These are phyloP conservation scores for Chaetomium olivaceum DNA, from an alignment of 2,329 filamentous ascomycete genomes.

Conservation along the genomic window DNA sequence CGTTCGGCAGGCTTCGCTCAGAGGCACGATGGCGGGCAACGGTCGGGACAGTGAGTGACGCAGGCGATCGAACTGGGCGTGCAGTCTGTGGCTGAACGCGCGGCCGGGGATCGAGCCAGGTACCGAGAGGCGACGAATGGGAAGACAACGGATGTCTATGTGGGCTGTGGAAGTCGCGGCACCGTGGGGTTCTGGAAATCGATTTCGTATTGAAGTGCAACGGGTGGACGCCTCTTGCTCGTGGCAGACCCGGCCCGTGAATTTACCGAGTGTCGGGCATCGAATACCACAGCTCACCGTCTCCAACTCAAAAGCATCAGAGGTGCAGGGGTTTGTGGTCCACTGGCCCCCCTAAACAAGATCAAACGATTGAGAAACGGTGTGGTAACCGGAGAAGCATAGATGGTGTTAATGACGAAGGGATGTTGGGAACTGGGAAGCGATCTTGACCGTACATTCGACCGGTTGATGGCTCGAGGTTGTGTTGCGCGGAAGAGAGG, in stretches of 20 bases:
- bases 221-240: conserved; percentile 12
- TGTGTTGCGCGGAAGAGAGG: conserved; percentile 10
- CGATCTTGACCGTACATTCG: neutral
- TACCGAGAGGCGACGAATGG: conserved; percentile 11
- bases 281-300: conserved; percentile 15
- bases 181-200: conserved; percentile 5
- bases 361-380: conserved; percentile 11
- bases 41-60: conserved; percentile 17
- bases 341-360: conserved; percentile 5
- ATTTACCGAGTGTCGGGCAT: conserved; percentile 26
- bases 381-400: neutral
- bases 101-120: neutral
- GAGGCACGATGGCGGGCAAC: neutral
- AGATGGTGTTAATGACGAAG: neutral
- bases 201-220: conserved; percentile 22
- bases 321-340: neutral
- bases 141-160: conserved; percentile 6
- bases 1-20: neutral
- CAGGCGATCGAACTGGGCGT: conserved; percentile 22
- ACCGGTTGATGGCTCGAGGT: neutral
- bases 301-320: neutral
- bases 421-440: neutral
- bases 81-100: conserved; percentile 21
- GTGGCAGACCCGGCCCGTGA: conserved; percentile 23
- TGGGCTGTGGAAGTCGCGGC: conserved; percentile 8